phyloP scores from a whole-genome alignment of 129 eudicot species.

The Mikania micrantha region DNA sequence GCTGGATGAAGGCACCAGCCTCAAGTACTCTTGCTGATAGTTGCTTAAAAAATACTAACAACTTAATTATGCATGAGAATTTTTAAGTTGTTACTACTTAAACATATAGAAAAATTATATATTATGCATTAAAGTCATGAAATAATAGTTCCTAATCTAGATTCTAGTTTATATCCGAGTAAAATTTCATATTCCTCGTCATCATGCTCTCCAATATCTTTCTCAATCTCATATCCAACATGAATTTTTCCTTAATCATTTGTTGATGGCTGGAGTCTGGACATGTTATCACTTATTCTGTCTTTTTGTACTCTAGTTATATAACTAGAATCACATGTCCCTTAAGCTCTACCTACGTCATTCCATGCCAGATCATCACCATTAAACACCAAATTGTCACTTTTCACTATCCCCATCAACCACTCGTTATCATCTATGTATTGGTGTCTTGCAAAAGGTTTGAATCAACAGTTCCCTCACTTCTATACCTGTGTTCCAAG shows the following conservation, averaged over 20 bases:
- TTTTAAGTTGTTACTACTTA: no score
- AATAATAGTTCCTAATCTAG: background rate
- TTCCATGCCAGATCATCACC: background rate
- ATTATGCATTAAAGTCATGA: background rate
- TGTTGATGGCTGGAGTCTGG: background rate
- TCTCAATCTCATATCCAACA: no score
- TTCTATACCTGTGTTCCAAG: no score
- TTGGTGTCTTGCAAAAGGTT: no score
- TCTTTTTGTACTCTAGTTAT: background rate
- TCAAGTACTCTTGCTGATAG: background rate
- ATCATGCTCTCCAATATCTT: no score
- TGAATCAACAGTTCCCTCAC: no score
- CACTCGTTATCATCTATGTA: no score
- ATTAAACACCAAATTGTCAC: background rate
- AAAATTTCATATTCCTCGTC: no score
- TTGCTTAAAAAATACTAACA: no score
- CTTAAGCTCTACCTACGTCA: background rate
- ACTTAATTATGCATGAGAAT: no score
- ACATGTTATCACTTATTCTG: background rate
- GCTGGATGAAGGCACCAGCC: background rate
- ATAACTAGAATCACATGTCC: background rate
- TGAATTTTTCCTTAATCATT: background rate
- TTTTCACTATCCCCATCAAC: no score
- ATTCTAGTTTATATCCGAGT: no score
- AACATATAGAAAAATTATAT: background rate